Evolutionary conservation across 495 filamentous ascomycete species (phyloP), one percentile per base, ranked within the genome.

Genomic region (Annulohypoxylon nitens): DNA sequence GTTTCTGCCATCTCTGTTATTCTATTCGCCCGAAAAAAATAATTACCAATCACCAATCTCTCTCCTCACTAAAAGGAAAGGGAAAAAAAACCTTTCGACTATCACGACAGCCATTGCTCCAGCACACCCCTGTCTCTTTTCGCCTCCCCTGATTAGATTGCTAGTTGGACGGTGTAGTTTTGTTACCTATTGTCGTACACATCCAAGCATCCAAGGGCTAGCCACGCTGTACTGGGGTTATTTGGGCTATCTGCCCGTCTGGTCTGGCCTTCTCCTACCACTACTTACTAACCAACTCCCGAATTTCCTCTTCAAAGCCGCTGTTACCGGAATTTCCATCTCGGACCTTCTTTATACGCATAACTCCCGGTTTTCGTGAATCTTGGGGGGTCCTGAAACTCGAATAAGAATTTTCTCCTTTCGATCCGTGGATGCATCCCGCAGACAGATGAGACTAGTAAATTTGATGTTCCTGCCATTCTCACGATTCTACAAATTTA

Each of bases 281-380:
- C 18, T 55, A 58, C 61, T 33, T 65, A 71, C 36, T 54, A 55
- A 61, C 43, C 36, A 48, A 39, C 30, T 64, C 60, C 67, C 47
- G 37, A 26, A 53, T 60, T 53, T 53, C 33, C 23, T 50, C 36
- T 70, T 67, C 58, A 50, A 70, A 54, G 58, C 50, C 51, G 64
- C 53, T 67, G 67, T 75, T 71, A 75, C 72, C 72, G 43, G 63
- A 55, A 60, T 61, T 36, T 64, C 45, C 51, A 67, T 59, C 33
- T 61, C 63, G 61, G 67, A 66, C 43, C 66, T 70, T 75, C 71
- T 74, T 63, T 70, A 62, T 50, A 62, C 67, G 66, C 66, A 62
- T 70, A 67, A 43, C 30, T 54, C 62, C 63, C 59, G 45, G 26
- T 39, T 70, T 36, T 59, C 50, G 61, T 57, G 25, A 33, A 50